Conservation (phyloP, 2,329 filamentous ascomycete genomes). For the Aspergillus sp. region DNA sequence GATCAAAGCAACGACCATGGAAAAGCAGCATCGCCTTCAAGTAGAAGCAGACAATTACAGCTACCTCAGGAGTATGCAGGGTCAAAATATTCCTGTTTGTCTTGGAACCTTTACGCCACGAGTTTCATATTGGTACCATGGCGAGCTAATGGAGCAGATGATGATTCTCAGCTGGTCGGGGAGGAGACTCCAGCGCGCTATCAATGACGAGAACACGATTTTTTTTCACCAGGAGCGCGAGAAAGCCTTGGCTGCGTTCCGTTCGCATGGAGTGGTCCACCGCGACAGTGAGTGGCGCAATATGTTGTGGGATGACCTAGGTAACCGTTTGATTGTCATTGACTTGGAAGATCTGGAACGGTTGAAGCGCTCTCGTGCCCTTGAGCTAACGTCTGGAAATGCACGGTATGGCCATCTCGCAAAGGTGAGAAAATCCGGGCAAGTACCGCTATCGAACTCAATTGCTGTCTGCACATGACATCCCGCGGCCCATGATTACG, state of each 20-base stretch:
- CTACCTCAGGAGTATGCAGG: conserved; percentile 22
- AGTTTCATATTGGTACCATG: conserved; percentile 26
- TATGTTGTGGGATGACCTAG: conserved; percentile 24
- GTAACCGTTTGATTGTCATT: conserved; percentile 20
- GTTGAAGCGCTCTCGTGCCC: conserved; percentile 17
- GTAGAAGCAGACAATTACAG: conserved; percentile 26
- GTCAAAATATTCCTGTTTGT: conserved; percentile 26
- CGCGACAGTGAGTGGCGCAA: conserved; percentile 25
- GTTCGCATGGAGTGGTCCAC: conserved; percentile 18
- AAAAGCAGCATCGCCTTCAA: conserved; percentile 21
- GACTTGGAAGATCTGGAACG: conserved; percentile 28
- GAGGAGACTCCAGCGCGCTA: conserved; percentile 11
- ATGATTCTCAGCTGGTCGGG: conserved; percentile 21
- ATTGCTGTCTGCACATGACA: background rate
- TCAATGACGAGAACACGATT: conserved; percentile 16
- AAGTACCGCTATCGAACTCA: background rate
- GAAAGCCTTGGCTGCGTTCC: conserved; percentile 15
- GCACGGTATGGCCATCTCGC: background rate
- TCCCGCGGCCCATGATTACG: no score
- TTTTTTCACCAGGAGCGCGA: conserved; percentile 17
- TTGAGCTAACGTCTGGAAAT: conserved; percentile 19
- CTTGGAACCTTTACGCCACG: conserved; percentile 23
- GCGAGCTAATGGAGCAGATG: conserved; percentile 22
- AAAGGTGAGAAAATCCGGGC: background rate
- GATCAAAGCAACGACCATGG: conserved; percentile 25